Base-by-base conservation (phyloP, 345 rosid genomes). In the Eucalyptus sideroxylon region DNA sequence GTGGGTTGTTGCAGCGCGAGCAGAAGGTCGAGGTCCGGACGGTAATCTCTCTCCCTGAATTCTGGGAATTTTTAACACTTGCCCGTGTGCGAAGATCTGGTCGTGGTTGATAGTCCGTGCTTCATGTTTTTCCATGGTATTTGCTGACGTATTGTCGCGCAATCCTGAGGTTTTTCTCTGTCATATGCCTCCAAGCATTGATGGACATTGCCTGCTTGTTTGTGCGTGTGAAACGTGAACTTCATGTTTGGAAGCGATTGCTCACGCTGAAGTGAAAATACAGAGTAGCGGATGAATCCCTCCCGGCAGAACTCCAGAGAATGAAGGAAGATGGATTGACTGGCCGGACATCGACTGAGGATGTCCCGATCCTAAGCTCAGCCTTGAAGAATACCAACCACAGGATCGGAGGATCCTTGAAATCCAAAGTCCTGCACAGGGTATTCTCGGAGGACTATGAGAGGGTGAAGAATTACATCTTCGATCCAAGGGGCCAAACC, bases 371-470 rank as follows among this genome's bases (percentile, higher is more conserved):
- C 34, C 87, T 3, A 2, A 45, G 87, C 31, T 86, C 37, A 17
- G 55, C 50, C 88, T 37, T 51, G 51, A 86, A 86, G 62, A 69
- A 30, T 47, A 45, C 89, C 6, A 53, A 15, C 86, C 90, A 31
- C 88, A n/a, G 65, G 83, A 37, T 37, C 83, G 45, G 83, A 72
- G 86, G 86, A 83, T 88, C 88, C 59, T 69, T 88, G 45, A 89
- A 77, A 55, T 83, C 69, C 34, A n/a, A 42, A 51, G 81, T 87
- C 26, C 88, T 80, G 60, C 27, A 23, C 89, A 53, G 89, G 3
- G 90, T 87, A 69, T 89, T 51, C 83, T 89, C 90, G 11, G 90
- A 87, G 90, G 90, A 89, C 89, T 87, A 86, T 4, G 87, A 87
- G 45, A 80, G 72, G 21, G 55, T 4, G 86, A 85, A 47, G 40